Evolutionary conservation across 345 rosid species (phyloP).

Genomic region (Lepidium didymum): DNA sequence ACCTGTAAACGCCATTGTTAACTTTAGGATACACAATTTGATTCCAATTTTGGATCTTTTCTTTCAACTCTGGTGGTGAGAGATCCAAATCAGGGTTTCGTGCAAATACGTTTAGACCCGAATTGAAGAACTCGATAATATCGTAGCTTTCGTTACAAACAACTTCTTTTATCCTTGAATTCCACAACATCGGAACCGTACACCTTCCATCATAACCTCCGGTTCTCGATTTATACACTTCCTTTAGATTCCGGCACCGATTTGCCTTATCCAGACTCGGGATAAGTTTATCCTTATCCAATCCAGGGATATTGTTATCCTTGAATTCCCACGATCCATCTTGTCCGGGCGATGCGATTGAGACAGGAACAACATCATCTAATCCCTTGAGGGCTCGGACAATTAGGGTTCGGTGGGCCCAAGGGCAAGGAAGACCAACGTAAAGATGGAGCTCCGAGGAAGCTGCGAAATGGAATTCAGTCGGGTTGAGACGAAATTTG

Average conservation of each 20-base stretch:
- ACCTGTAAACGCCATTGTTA: conserved; percentile 88
- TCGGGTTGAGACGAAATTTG: conserved; percentile 46
- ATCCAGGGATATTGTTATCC: background rate
- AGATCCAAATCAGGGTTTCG: conserved; percentile 52
- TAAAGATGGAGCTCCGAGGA: conserved; percentile 62
- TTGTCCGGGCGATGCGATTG: conserved; percentile 64
- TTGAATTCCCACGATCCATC: conserved; percentile 86
- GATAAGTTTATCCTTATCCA: conserved; percentile 30
- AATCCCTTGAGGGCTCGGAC: conserved; percentile 81
- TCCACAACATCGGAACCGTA: conserved; percentile 87
- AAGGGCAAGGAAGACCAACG: conserved; percentile 89
- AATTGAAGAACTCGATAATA: conserved; percentile 59
- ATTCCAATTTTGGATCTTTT: conserved; percentile 67
- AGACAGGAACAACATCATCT: conserved; percentile 55
- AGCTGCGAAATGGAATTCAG: conserved; percentile 27
- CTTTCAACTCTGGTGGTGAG: conserved; percentile 40
- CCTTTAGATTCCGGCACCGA: conserved; percentile 55
- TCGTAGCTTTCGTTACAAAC: conserved; percentile 80
- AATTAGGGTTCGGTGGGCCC: conserved; percentile 87
- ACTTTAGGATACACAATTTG: conserved; percentile 58
- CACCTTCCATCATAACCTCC: conserved; percentile 69
- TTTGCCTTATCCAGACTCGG: conserved; percentile 61
- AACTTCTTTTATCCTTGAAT: conserved; percentile 53
- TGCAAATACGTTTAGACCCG: conserved; percentile 51
- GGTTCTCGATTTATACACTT: conserved; percentile 48